Base-by-base conservation (phyloP, 148 eudicot genomes). In the Talinum fruticosum region DNA sequence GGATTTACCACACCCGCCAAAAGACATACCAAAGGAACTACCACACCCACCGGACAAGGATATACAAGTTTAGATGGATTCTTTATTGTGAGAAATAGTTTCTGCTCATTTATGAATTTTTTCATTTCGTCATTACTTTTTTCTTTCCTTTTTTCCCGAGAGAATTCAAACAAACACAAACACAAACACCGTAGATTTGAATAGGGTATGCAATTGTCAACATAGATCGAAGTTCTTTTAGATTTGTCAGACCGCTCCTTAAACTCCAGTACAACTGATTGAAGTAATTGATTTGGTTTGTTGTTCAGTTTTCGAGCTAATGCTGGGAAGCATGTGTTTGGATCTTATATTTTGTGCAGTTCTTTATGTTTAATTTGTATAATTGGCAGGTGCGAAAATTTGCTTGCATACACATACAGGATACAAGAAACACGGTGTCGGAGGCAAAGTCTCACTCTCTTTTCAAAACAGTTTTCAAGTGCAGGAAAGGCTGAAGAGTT, bases 41-140 rank as follows among this genome's bases (percentile, higher is more conserved):
- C 44, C 34, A 35, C 75, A 76, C 68, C 53, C 68, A 32, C 79
- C 33, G 18, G 66, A 82, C 59, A 81, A 81, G 74, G 87, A 84
- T 33, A 73, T 76, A 32, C 71, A 79, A 62, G 73, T 79, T 54
- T 81, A 84, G 76, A 13, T 72, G 34, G 24, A 15, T 21, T 36
- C 30, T 44, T 30, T 61, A 74, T 32, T 69, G 14, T 49, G 26
- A 53, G 66, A 23, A 54, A 62, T n/a, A 62, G 66, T 68, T 36
- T 29, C 61, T 80, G 69, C 34, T 64, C 54, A 61, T 76, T 53
- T 15, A 28, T 53, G 29, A 47, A n/a, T 35, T n/a, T 51, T 34
- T 44, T 49, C 35, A 59, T 29, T 61, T 65, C n/a, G 19, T 19
- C 2, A 23, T 32, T 19, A 21, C 69, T 57, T 6, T n/a, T 71